Evolutionary conservation across 495 filamentous ascomycete genomes (phyloP), one percentile per base, ranked within the genome.

Genomic region (Xeromyces bisporus): DNA sequence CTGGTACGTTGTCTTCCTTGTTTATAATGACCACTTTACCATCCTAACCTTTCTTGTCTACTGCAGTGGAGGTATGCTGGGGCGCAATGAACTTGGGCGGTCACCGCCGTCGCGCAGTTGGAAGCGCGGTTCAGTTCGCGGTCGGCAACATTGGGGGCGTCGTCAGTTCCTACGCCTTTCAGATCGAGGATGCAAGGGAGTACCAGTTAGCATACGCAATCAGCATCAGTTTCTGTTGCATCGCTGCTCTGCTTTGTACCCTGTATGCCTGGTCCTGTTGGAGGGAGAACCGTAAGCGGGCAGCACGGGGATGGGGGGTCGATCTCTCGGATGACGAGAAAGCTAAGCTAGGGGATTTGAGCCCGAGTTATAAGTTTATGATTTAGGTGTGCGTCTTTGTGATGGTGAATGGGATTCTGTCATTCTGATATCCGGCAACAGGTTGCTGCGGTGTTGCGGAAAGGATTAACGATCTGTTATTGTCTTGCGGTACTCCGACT

Each of bases 1-100:
- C 0, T 68, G 69, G 31, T 80, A 77, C 38, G 59, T 69, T 11
- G 71, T 73, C 69, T 39, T 75, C 73, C 38, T 45, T 76, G 15
- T 62, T 75, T 1, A 73, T 73, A 0, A 62, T 64, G 37, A 71
- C 73, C 8, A 38, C 38, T 14, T 44, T 53, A 5, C 9, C 20
- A n/a, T 26, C 25, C 30, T 33, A 24, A 36, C 49, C 0, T 42
- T 41, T 6, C 7, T 4, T 26, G 25, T 6, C 8, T 4, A 6
- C 11, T 26, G 40, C 53, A 6, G 41, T 42, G 10, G 41, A 48
- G 6, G 23, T 59, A 8, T 59, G 54, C 40, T 59, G 55, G 43
- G 43, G 38, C 8, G 29, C 48, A 8, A 51, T 57, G 41, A 53
- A 51, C 23, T 36, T 56, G 23, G 39, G 36, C 3, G 55, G 55